phyloP scores from a whole-genome alignment of 208 protist species.

The Leishmania amazonensis region DNA sequence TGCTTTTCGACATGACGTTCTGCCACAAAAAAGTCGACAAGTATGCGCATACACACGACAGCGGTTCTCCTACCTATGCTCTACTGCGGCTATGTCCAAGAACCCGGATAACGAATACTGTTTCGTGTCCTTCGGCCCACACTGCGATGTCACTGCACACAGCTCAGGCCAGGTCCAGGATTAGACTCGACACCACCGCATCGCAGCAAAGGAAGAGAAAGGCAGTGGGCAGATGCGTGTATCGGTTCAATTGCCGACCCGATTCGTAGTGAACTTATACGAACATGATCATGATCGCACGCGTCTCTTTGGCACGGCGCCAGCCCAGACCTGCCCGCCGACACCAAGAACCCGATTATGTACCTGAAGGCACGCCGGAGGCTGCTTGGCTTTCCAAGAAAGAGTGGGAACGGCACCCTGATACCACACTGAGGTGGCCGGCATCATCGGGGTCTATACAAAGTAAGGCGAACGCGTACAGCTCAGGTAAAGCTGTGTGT shows the following conservation, averaged over 20 bases:
- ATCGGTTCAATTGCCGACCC: neutral
- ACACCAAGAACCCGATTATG: neutral
- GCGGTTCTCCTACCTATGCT: neutral
- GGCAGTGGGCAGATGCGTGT: neutral
- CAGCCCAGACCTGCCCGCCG: neutral
- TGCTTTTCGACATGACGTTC: neutral
- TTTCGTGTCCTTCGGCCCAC: neutral
- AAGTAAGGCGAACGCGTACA: neutral
- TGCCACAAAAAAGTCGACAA: neutral
- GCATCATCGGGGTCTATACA: neutral
- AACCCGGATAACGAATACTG: no score
- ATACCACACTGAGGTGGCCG: neutral
- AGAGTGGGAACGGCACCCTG: neutral
- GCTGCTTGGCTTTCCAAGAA: neutral
- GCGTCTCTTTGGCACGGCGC: neutral
- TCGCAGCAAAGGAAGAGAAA: neutral
- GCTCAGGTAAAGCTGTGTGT: neutral
- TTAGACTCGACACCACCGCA: neutral
- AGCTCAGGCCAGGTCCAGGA: neutral
- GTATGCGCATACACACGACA: neutral
- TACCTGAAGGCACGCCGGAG: neutral
- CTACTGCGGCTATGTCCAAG: neutral
- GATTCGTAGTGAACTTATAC: neutral
- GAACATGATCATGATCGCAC: neutral
- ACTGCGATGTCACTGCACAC: neutral